Base-by-base conservation (phyloP, 306 rosid genomes). In the Alnus rubra region DNA sequence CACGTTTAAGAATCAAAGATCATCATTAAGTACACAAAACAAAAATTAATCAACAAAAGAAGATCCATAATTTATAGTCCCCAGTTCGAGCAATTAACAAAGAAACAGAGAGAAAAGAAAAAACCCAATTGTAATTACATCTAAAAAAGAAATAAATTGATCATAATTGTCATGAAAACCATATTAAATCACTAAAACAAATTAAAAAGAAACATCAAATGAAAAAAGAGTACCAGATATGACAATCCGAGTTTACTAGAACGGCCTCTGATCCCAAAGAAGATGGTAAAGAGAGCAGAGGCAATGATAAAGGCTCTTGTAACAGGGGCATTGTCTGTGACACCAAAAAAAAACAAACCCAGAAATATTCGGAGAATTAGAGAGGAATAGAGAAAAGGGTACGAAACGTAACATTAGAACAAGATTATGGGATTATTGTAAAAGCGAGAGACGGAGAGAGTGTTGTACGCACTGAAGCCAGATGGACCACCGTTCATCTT, bases 401-500 rank as follows among this genome's bases (percentile, higher is more conserved):
- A 73, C 23, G 2, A 16, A 50, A 67, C 14, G 47, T 10, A 50
- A 75, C 6, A 59, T 51, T 13, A 28, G 52, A 59, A 45, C 50
- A 54, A 71, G 83, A 76, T 59, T 30, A 68, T 50, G 51, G 4
- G 74, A 50, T 19, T 39, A 7, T 54, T 11, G 48, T 31, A 71
- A 10, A 18, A 37, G 52, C 5, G 73, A 49, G n/a, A 47, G 28
- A 23, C 28, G 28, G 28, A 23, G 67, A 35, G 80, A 75, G 76
- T 12, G 69, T 51, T 56, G 47, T 3, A 90, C 98, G 78, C 72
- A 95, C 99, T 80, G 88, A 96, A 96, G 86, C 99, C 99, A 80
- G 99, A 93, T 19, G 98, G 99, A 80, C 99, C 99, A 73, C 96
- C 98, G 97, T 93, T 93, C 98, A 96, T 96, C 89, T 86, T 93